A percentile compares a stretch with the other conserved stretches of the same genome.
Conservation (phyloP, 208 protist species). For the Leishmania lainsoni region DNA sequence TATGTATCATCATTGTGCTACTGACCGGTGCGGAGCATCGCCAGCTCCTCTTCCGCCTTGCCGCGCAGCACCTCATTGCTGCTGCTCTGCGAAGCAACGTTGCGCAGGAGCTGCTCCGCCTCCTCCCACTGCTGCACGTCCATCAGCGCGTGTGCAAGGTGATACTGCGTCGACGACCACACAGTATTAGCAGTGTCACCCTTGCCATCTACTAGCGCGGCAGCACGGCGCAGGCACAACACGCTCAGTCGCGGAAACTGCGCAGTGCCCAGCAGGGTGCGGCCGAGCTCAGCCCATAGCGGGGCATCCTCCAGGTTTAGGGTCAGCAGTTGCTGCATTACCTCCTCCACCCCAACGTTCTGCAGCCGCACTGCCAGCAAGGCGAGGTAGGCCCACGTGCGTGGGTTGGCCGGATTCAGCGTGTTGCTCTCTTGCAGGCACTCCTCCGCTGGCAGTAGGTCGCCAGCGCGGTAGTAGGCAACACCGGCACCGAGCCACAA, state of each 20-base stretch:
- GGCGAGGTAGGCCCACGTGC: constrained; percentile 87
- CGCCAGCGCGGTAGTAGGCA: constrained; percentile 77
- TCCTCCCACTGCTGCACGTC: constrained; percentile 44
- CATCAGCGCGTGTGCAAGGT: constrained; percentile 69
- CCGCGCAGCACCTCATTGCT: constrained; percentile 64
- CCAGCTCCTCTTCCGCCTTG: constrained; percentile 79
- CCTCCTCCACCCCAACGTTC: constrained; percentile 60
- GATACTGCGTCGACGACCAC: constrained; percentile 46
- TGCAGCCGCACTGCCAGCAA: constrained; percentile 47
- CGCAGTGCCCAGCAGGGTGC: constrained; percentile 52
- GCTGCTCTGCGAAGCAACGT: constrained; percentile 33
- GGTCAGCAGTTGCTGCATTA: constrained; percentile 62
- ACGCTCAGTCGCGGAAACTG: constrained; percentile 46
- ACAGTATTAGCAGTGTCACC: constrained; percentile 12
- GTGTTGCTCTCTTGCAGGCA: constrained; percentile 90
- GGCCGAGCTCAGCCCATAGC: constrained; percentile 77
- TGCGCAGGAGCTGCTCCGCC: constrained; percentile 52
- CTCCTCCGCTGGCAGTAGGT: constrained; percentile 74
- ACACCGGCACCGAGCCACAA: constrained; percentile 90
- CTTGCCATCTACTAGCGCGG: constrained; percentile 15
- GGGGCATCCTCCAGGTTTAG: constrained; percentile 64
- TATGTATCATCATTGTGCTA: not conserved
- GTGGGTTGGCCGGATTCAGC: constrained; percentile 82
- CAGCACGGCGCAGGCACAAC: constrained; percentile 58
- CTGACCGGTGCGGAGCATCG: constrained; percentile 21